Evolutionary conservation across 768 basidiomycete species (phyloP).

Genomic region (Gloeopeniophorella convolvens): DNA sequence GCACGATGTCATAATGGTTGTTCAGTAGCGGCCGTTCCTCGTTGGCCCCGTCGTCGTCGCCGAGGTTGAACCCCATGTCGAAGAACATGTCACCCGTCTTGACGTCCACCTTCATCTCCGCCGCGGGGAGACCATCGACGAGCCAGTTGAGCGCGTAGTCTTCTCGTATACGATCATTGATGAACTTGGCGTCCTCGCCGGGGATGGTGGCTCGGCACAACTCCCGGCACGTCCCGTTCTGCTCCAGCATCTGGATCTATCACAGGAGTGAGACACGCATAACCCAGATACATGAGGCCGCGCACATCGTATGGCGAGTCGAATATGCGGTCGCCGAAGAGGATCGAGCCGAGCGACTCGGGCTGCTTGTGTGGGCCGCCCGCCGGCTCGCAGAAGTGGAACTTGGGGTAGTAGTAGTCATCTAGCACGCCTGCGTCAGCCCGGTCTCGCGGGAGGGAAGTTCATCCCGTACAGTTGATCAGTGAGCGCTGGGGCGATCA

Average conservation of each 20-base stretch:
- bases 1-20: constrained; percentile 88
- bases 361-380: constrained; percentile 69
- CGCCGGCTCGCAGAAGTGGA: constrained; percentile 80
- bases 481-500: constrained; percentile 64
- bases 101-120: constrained; percentile 82
- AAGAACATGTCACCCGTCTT: constrained; percentile 82
- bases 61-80: constrained; percentile 94
- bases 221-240: constrained; percentile 66
- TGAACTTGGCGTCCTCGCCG: constrained; percentile 73
- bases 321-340: constrained; percentile 96
- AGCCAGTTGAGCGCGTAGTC: constrained; percentile 95
- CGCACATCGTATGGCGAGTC: constrained; percentile 82
- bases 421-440: constrained; percentile 38
- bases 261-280: constrained; percentile 10
- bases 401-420: constrained; percentile 86
- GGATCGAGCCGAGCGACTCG: constrained; percentile 84
- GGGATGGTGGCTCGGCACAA: constrained; percentile 64
- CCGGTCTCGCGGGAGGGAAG: background rate
- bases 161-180: constrained; percentile 86
- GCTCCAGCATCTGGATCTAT: constrained; percentile 77
- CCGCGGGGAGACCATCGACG: constrained; percentile 88
- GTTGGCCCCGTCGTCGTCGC: constrained; percentile 53
- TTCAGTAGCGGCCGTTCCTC: constrained; percentile 65
- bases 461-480: constrained; percentile 63
- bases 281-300: constrained; percentile 9